Percentiles rank a stretch among this genome's conserved stretches.
phyloP scores from a whole-genome alignment of 139 green algal genomes.

The Trebouxia sp. region DNA sequence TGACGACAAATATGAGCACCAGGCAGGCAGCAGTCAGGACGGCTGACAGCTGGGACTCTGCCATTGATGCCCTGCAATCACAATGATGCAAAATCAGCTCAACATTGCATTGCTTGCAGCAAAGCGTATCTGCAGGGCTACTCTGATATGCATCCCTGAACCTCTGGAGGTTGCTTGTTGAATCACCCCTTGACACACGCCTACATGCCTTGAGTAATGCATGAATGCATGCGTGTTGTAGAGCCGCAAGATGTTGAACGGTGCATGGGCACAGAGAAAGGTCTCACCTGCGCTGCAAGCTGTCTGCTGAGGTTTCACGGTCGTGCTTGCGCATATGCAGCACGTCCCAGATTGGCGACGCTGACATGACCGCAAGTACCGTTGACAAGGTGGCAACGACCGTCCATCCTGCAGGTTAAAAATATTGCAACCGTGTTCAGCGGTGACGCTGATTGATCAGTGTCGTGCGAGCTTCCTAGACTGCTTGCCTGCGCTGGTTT shows the following conservation, averaged over 20 bases:
- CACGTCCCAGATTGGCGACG: slow-evolving; percentile 1
- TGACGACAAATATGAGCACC: slow-evolving; percentile 3
- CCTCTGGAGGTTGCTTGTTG: too few species aligned
- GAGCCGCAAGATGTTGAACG: too few species aligned
- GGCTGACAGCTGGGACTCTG: slow-evolving; percentile 5
- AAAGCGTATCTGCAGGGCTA: too few species aligned
- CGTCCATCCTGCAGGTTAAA: neutral
- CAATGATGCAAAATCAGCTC: neutral
- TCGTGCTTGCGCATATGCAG: neutral
- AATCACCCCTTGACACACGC: too few species aligned
- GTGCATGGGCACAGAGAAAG: too few species aligned
- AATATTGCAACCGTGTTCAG: neutral
- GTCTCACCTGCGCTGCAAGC: slow-evolving; percentile 11
- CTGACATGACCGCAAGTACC: slow-evolving; percentile 4
- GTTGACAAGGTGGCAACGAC: slow-evolving; percentile 12
- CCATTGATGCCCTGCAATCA: neutral
- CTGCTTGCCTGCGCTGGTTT: neutral
- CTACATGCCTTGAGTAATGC: neutral
- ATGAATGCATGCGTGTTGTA: neutral
- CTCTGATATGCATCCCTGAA: too few species aligned
- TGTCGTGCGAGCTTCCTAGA: too few species aligned
- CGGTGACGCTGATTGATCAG: neutral
- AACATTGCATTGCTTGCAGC: too few species aligned
- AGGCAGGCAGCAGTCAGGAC: slow-evolving; percentile 18
- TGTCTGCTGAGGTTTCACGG: slow-evolving; percentile 5